These are phyloP conservation scores for Thielaviopsis ethacetica DNA, from an alignment of 2,329 filamentous ascomycete genomes.

Conservation along the genomic window DNA sequence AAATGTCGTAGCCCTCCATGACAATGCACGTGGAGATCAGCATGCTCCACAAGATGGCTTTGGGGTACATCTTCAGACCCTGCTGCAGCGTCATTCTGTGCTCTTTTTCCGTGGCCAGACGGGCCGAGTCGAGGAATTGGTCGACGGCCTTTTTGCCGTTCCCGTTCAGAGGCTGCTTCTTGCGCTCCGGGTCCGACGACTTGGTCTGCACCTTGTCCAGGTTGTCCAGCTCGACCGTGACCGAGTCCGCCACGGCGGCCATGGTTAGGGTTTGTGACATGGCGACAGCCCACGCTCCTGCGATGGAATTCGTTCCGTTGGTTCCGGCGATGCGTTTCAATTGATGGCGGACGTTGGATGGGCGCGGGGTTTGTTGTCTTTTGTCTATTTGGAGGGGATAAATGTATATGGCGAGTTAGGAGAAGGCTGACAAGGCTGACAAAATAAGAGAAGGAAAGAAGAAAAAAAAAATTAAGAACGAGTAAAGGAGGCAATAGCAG, in stretches of 20 bases:
- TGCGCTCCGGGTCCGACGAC: conserved; percentile 85
- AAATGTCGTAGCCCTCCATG: conserved; percentile 84
- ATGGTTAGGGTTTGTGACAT: conserved; percentile 12
- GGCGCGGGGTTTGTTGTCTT: background rate
- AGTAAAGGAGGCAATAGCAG: background rate
- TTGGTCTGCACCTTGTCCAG: conserved; percentile 26
- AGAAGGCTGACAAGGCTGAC: background rate
- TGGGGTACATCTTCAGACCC: conserved; percentile 69
- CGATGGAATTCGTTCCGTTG: background rate
- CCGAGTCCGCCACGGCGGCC: conserved; percentile 9
- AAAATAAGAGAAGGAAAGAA: background rate
- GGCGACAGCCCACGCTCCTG: background rate
- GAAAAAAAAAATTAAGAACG: background rate
- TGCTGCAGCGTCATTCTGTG: conserved; percentile 57
- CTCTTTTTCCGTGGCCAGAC: conserved; percentile 40
- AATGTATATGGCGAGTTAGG: background rate
- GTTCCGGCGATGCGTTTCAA: background rate
- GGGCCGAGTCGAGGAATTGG: conserved; percentile 20
- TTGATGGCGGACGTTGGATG: background rate
- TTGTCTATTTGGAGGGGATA: background rate
- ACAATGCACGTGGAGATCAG: conserved; percentile 80
- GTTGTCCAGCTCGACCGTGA: conserved; percentile 8
- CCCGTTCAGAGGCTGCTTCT: conserved; percentile 48
- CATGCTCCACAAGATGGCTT: conserved; percentile 69
- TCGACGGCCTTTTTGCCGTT: conserved; percentile 23